Evolutionary conservation across 1,284 basidiomycete genomes (phyloP).

Genomic region (Sanghuangporus sanghuang): DNA sequence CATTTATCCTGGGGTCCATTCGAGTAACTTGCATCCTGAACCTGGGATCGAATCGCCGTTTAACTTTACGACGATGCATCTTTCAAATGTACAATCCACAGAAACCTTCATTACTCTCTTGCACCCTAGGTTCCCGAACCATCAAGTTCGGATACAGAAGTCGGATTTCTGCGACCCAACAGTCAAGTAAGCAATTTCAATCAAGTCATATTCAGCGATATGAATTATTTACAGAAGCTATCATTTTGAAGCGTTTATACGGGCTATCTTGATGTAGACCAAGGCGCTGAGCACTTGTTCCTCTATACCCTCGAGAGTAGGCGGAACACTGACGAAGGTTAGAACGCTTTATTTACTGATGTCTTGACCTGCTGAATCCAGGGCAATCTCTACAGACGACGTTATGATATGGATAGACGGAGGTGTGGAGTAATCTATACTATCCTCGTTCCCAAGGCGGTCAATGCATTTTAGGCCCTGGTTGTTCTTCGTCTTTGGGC

Average conservation of each 20-base stretch:
- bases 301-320: slow-evolving; percentile 86
- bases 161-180: slow-evolving; percentile 56
- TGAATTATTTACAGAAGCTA: neutral
- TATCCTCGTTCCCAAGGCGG: neutral
- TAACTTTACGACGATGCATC: slow-evolving; percentile 11
- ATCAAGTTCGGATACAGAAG: slow-evolving; percentile 56
- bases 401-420: slow-evolving; percentile 73
- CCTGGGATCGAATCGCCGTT: neutral
- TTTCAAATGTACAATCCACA: slow-evolving; percentile 32
- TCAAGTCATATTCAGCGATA: neutral
- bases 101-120: slow-evolving; percentile 37
- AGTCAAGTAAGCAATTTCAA: slow-evolving; percentile 37
- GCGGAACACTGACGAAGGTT: slow-evolving; percentile 51
- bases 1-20: neutral
- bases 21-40: neutral
- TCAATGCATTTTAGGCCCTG: slow-evolving; percentile 42
- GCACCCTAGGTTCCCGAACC: slow-evolving; percentile 44
- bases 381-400: slow-evolving; percentile 40
- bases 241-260: slow-evolving; percentile 42
- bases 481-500: slow-evolving; percentile 57
- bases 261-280: slow-evolving; percentile 58
- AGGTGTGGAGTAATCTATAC: slow-evolving; percentile 29
- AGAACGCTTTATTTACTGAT: neutral
- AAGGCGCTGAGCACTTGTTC: slow-evolving; percentile 62
- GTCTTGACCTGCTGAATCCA: neutral